Percentiles rank a stretch among this genome's conserved stretches.
Conservation (phyloP, 1,284 basidiomycete genomes). For the Sporisorium exsertum region DNA sequence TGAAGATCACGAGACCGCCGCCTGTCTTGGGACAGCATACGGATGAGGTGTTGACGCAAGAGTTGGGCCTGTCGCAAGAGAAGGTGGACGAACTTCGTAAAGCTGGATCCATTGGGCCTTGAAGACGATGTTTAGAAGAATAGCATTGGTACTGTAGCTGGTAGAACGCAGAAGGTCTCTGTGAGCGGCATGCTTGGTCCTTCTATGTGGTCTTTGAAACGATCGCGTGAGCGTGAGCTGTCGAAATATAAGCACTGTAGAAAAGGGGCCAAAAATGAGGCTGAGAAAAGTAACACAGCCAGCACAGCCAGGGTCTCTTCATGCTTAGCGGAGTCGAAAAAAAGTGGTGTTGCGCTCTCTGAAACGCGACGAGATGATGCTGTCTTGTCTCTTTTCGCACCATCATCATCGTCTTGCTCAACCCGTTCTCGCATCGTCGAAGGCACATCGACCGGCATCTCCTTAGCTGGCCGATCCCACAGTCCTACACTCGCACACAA, state of each 20-base stretch:
- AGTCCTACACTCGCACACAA: not conserved
- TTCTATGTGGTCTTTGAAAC: not conserved
- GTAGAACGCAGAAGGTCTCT: not conserved
- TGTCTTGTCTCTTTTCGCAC: too few relatives aligned
- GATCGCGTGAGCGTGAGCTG: slow-evolving; percentile 4
- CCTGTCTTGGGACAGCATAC: slow-evolving; percentile 70
- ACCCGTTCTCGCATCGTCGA: not conserved
- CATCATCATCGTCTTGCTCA: not conserved
- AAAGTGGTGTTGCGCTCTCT: not conserved
- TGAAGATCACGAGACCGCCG: slow-evolving; percentile 61
- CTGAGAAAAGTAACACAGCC: not conserved
- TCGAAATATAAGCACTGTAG: not conserved
- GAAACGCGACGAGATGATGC: not conserved
- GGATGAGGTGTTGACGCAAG: slow-evolving; percentile 71
- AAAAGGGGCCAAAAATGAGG: not conserved
- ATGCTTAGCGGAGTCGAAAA: slow-evolving; percentile 8
- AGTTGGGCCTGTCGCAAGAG: slow-evolving; percentile 77
- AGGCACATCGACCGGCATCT: not conserved
- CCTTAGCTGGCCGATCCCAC: not conserved
- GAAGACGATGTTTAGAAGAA: not conserved
- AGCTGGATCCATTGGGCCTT: slow-evolving; percentile 54
- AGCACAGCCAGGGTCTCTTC: not conserved
- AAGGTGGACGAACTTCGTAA: slow-evolving; percentile 74
- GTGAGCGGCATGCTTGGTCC: not conserved
- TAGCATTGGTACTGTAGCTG: not conserved